A percentile compares a stretch with the other conserved stretches of the same genome.
phyloP scores from a whole-genome alignment of 768 basidiomycete species.

The Pisolithus sp. region DNA sequence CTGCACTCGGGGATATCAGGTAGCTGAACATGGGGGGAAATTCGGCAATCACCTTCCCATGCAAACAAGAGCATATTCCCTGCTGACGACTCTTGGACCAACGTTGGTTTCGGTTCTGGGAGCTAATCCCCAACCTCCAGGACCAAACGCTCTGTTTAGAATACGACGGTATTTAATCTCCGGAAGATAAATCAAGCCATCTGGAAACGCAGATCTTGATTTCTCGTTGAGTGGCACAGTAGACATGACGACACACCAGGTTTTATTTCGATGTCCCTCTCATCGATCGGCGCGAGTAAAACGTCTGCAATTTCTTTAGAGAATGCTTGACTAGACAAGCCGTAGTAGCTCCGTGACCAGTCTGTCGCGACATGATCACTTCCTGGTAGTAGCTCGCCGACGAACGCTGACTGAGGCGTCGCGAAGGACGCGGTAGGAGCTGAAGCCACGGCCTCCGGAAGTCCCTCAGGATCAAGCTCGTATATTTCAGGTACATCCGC shows the following conservation, averaged over 20 bases:
- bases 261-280: constrained; percentile 85
- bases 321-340: constrained; percentile 74
- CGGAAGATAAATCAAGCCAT: constrained; percentile 90
- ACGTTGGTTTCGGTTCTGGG: constrained; percentile 91
- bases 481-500: constrained; percentile 12
- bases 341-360: constrained; percentile 87
- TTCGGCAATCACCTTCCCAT: constrained; percentile 63
- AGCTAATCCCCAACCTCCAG: constrained; percentile 95
- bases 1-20: constrained; percentile 32
- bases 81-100: constrained; percentile 76
- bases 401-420: constrained; percentile 17
- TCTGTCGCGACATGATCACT: constrained; percentile 40
- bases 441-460: constrained; percentile 6
- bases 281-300: constrained; percentile 68
- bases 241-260: constrained; percentile 54
- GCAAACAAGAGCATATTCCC: constrained; percentile 93
- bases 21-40: neutral
- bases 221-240: too few species aligned
- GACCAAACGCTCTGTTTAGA: constrained; percentile 90
- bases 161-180: constrained; percentile 95
- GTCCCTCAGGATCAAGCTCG: constrained; percentile 13
- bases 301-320: constrained; percentile 64
- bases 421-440: constrained; percentile 10
- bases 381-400: constrained; percentile 22
- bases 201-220: constrained; percentile 31